Evolutionary conservation across 169 alveolate species (phyloP).

Genomic region (Neospora caninum): DNA sequence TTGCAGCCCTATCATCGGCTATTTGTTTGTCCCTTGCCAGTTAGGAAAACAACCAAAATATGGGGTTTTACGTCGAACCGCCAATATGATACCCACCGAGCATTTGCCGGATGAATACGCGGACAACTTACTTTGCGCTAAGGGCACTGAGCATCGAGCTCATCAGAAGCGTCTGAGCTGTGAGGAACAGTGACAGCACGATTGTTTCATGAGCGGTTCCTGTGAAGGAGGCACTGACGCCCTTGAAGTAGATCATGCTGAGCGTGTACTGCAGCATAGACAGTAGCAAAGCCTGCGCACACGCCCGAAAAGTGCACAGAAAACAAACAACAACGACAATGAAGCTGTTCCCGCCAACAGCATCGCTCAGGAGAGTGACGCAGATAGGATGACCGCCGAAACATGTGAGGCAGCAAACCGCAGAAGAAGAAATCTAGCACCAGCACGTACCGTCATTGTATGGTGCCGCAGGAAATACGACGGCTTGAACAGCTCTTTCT

Average conservation of each 20-base stretch:
- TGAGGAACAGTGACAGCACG: constrained; percentile 12
- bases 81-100: no score
- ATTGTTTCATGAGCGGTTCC: constrained; percentile 11
- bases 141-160: background rate
- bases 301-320: no score
- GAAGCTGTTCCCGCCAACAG: background rate
- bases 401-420: background rate
- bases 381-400: background rate
- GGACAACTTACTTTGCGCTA: background rate
- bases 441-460: constrained; percentile 21
- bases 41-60: no score
- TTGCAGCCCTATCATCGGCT: no score
- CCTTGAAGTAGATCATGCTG: constrained; percentile 55
- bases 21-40: no score
- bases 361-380: background rate
- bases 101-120: no score
- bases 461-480: constrained; percentile 39
- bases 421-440: background rate
- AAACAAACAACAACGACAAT: background rate
- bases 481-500: background rate
- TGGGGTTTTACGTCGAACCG: no score
- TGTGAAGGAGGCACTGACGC: background rate
- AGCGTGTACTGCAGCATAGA: constrained; percentile 57
- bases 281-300: constrained; percentile 53
- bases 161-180: constrained; percentile 1